Percentiles rank a stretch among this genome's conserved stretches.
Conservation (phyloP, 441 rosid genomes). For the Macaranga tanarius region DNA sequence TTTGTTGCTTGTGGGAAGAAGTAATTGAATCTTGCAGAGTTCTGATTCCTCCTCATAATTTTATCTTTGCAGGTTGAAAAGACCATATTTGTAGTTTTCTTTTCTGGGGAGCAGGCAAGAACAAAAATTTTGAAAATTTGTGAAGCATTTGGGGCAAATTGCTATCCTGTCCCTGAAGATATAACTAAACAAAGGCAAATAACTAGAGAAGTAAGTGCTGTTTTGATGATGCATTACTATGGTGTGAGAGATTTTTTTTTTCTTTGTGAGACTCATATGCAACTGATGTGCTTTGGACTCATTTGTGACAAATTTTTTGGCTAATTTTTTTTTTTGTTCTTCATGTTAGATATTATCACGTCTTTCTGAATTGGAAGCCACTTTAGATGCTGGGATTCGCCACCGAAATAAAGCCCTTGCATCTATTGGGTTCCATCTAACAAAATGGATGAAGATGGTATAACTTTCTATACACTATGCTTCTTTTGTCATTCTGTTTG, state of each 20-base stretch:
- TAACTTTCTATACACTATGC: constrained; percentile 18
- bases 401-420: constrained; percentile 77
- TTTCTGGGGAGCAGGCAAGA: constrained; percentile 97
- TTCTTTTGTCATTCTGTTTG: constrained; percentile 12
- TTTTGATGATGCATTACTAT: neutral
- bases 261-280: neutral
- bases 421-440: constrained; percentile 66
- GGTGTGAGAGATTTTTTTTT: neutral
- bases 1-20: constrained; percentile 8
- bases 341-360: constrained; percentile 71
- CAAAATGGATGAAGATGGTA: constrained; percentile 88
- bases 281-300: neutral
- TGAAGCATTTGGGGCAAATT: constrained; percentile 95
- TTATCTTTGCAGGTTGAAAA: constrained; percentile 69
- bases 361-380: constrained; percentile 94
- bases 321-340: constrained; percentile 32
- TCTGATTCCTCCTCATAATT: constrained; percentile 20
- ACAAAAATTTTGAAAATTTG: constrained; percentile 83
- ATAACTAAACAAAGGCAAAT: constrained; percentile 79
- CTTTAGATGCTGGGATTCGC: constrained; percentile 85
- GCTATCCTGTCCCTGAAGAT: constrained; percentile 95
- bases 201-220: constrained; percentile 68
- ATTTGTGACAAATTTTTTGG: neutral
- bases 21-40: constrained; percentile 13
- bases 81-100: constrained; percentile 79